Base-by-base conservation (phyloP, 306 rosid genomes). In the Dryas drummondii region DNA sequence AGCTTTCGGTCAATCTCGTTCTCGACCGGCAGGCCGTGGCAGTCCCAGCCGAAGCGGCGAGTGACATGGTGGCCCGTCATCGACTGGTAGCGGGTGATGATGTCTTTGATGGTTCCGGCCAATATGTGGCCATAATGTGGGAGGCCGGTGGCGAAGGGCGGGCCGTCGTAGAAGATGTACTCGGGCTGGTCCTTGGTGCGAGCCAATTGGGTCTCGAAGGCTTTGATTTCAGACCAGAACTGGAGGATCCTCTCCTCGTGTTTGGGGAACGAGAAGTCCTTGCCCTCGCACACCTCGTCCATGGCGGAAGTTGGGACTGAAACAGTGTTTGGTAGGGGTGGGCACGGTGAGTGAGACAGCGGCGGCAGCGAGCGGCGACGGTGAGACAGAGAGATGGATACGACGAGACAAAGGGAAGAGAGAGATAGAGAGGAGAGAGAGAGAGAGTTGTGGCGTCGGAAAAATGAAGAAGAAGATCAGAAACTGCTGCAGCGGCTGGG, bases 1-100 rank as follows among this genome's bases (percentile, higher is more conserved):
- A 94, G 85, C 79, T 78, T 90, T 82, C 79, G 79, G 46, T 94
- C 98, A 60, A 94, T 91, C 89, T 91, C 97, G 50, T 81, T 88
- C 84, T 94, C 97, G 12, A 94, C 93, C 4, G 98, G 98, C 68
- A 94, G 86, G 72, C 98, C 97, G 45, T 94, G 98, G 78, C 98
- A 94, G 56, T 94, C 98, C 98, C 98, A 94, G 65, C 97, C 98
- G 76, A 94, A 94, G 50, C 97, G 97, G 78, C 98, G 97, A 5
- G 94, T 94, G 75, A 94, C 97, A 51, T 94, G 98, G 77, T 84
- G 88, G 57, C 98, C 98, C 4, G 84, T 85, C 97, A 90, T 88
- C 72, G 96, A 75, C 15, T 91, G 97, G 83, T 88, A 91, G 53
- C 98, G 91, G 0, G 98, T 91, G 73, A 94, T 92, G 70, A 94